Base-by-base conservation (phyloP, 2,329 filamentous ascomycete genomes). In the Alternaria arbusti region DNA sequence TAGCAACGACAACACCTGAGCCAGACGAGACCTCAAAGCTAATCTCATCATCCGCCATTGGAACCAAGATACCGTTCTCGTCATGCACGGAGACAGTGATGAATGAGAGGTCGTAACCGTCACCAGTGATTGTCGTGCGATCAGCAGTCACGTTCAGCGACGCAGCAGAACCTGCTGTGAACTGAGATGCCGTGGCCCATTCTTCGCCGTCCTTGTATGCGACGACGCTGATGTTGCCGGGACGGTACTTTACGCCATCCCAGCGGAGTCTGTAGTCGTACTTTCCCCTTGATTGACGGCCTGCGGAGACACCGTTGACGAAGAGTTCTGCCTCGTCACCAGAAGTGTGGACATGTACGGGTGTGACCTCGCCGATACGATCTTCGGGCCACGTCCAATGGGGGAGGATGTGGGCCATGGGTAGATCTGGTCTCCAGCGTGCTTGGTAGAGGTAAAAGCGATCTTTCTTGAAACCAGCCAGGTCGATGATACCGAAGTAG, bases 401-500 rank as follows among this genome's bases (percentile, higher is more conserved):
- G 3, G 86, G 86, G 0, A 87, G 79, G 17, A 88, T 83, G 66
- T 87, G 85, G 4, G 84, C 86, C 74, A 84, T 81, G 2, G 67
- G 74, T 0, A 85, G 57, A 15, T 84, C 82, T 0, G 85, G 78
- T 3, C 82, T 77, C 86, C 86, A 88, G 8, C 84, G 82, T 0
- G 85, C 74, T 68, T 87, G 86, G 63, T 88, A 88, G 5, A 87
- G 69, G 65, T 82, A 87, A 72, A 84, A 88, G 1, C 86, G 79
- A 61, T 88, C 86, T 73, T 88, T 88, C 59, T 79, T 81, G 74
- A 88, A 88, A 0, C 86, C 86, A 0, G 86, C 86, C 7, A 88
- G 77, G 58, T 88, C 86, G 28, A 88, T 81, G 61, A 88, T 86
- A 10, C 86, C 86, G 49, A 84, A 87, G 70, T 87, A 88, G 2